Percentiles rank a stretch among this genome's conserved stretches.
Evolutionary conservation across 192 early-diverging fungal genomes (phyloP).

Genomic region (Coemansia sp.): DNA sequence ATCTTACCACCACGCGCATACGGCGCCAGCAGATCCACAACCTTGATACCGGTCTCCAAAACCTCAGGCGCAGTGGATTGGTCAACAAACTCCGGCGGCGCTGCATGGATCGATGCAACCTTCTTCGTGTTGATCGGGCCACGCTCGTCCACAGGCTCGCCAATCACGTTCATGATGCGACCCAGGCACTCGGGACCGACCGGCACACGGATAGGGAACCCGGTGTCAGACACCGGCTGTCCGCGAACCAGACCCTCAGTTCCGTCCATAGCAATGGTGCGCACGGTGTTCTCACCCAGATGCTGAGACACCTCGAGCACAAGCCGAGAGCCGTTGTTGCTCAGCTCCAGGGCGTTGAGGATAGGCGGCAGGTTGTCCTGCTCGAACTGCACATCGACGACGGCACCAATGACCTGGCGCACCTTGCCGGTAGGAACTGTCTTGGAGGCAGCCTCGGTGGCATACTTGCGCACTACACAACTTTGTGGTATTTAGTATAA

Average conservation of each 20-base stretch:
- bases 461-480: slow-evolving; percentile 59
- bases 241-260: slow-evolving; percentile 97
- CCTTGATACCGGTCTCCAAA: slow-evolving; percentile 98
- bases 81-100: slow-evolving; percentile 93
- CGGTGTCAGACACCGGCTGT: slow-evolving; percentile 91
- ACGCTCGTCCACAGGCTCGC: slow-evolving; percentile 97
- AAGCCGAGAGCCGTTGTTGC: slow-evolving; percentile 76
- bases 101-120: slow-evolving; percentile 82
- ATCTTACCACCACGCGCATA: slow-evolving; percentile 98
- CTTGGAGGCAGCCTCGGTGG: slow-evolving; percentile 58
- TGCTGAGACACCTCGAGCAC: slow-evolving; percentile 97
- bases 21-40: slow-evolving; percentile 96
- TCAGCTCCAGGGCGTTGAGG: slow-evolving; percentile 94
- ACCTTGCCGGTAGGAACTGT: slow-evolving; percentile 72
- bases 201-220: slow-evolving; percentile 87
- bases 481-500: background rate
- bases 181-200: slow-evolving; percentile 94
- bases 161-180: slow-evolving; percentile 99
- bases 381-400: slow-evolving; percentile 97
- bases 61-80: slow-evolving; percentile 93
- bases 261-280: slow-evolving; percentile 99
- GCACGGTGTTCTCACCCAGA: slow-evolving; percentile 97
- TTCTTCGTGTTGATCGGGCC: slow-evolving; percentile 94
- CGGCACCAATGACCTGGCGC: slow-evolving; percentile 96
- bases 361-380: slow-evolving; percentile 87